Evolutionary conservation across 2,329 filamentous ascomycete species (phyloP), one percentile per base, ranked within the genome.

Genomic region (Calonectria hongkongensis): DNA sequence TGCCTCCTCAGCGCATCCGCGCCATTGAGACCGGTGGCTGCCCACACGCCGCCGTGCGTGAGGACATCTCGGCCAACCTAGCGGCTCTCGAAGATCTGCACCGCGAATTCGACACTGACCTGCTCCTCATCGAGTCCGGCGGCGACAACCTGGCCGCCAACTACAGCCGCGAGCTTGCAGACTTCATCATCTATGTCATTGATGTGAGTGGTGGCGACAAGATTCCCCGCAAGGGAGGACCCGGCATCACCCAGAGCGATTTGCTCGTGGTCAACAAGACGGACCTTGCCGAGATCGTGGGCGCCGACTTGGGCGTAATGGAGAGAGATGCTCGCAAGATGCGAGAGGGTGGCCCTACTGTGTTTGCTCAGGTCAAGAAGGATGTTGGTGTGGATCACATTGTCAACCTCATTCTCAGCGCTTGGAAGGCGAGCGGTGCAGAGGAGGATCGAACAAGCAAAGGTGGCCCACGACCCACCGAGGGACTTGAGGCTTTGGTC

Each of bases 161-260:
- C 88, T 99, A 99, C 89, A 94, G 92, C 68, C 90, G 97, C 71
- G 97, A 99, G 86, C 88, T 99, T 76, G 97, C 97, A 2, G 97
- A 99, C 84, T 99, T 94, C 84, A 99, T 99, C 85, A 93, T 99
- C 85, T 99, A 99, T 84, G 97, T 99, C 36, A 98, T 99, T 79
- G 97, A 99, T 85, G 97, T 99, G 21, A 94, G 93, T 69, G 97
- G 97, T 27, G 97, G 97, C 15, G 97, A 99, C 85, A 99, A 99
- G 90, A 93, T 99, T 64, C 97, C 97, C 0, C 87, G 97, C 33
- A 99, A 99, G 87, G 97, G 97, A 33, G 97, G 97, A 0, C 97
- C 97, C 0, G 97, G 97, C 1, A 99, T 99, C 83, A 99, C 97
- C 6, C 96, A 98, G 86, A 97, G 94, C 79, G 97, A 99, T 82